Base-by-base conservation (phyloP, 1,284 basidiomycete species). In the Cryptococcus sp. region DNA sequence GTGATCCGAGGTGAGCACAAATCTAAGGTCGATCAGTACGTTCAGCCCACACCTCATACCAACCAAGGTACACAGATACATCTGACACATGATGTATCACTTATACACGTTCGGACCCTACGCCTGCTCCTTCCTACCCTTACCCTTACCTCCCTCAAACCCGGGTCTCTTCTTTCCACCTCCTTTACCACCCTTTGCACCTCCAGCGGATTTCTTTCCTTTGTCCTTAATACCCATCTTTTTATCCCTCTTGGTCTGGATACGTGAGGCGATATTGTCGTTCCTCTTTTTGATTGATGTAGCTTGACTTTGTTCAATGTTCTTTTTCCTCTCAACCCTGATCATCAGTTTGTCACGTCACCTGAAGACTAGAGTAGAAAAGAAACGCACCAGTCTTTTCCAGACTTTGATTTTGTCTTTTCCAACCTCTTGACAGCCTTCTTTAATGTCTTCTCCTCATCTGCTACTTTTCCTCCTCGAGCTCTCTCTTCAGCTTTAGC, bases 371-470 rank as follows among this genome's bases (percentile, higher is more conserved):
- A 36, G 28, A 18, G 40, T 4, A 9, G 16, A 7, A 50, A 28
- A 7, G 28, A 22, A 22, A 79, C 86, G 54, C 55, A 91, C 91
- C 91, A 96, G 52, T 82, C 80, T 67, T 87, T 86, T 70, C 87
- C 87, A 56, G 83, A 84, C 78, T 88, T 91, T 25, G 59, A 64
- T 72, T 94, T 96, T 62, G 83, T 83, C 74, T 92, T 92, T 75
- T 93, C 91, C 63, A 87, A 85, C 70, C 87, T 79, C 79, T 93
- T 94, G 10, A 82, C 84, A 22, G 90, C 89, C 77, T 93, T 94
- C 78, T 91, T 92, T 62, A 97, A 73, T 45, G 85, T 78, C 3
- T 62, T 72, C 67, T 89, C 87, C 60, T 91, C 87, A 64, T 96
- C 91, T 47, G 82, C 82, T 25, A 96, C 83, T 75, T 94, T 96